Percentiles rank a stretch among this genome's conserved stretches.
phyloP scores from a whole-genome alignment of 2,329 filamentous ascomycete species.

The Trichoderma arundinaceum region DNA sequence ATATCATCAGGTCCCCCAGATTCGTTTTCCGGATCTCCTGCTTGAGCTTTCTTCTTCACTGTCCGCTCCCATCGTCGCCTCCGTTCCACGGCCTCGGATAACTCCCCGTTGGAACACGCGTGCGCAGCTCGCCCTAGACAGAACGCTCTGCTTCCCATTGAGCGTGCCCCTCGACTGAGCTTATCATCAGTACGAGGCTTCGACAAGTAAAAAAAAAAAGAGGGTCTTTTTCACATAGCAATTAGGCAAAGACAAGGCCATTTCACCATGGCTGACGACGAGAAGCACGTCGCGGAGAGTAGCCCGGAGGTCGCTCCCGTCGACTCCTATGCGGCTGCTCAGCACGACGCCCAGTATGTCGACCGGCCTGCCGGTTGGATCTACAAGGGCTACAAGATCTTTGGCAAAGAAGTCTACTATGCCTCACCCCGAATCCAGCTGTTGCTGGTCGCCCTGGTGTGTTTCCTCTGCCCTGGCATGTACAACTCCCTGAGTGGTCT shows the following conservation, averaged over 20 bases:
- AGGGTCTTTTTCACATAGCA: neutral
- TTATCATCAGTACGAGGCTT: slow-evolving; percentile 10
- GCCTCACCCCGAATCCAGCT: slow-evolving; percentile 76
- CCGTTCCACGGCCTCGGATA: slow-evolving; percentile 24
- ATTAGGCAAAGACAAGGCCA: neutral
- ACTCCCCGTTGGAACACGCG: slow-evolving; percentile 23
- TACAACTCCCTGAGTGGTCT: slow-evolving; percentile 71
- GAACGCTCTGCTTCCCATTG: slow-evolving; percentile 5
- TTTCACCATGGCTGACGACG: slow-evolving; percentile 40
- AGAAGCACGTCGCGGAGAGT: slow-evolving; percentile 31
- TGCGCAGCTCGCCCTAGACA: slow-evolving; percentile 20
- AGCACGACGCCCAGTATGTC: slow-evolving; percentile 27
- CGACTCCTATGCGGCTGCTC: slow-evolving; percentile 34
- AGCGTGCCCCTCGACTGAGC: slow-evolving; percentile 3
- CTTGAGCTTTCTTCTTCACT: slow-evolving; percentile 24
- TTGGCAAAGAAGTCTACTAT: slow-evolving; percentile 66
- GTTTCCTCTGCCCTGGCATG: slow-evolving; percentile 73
- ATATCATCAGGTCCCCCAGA: slow-evolving; percentile 32
- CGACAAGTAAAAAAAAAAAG: slow-evolving; percentile 1
- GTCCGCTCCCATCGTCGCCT: slow-evolving; percentile 22
- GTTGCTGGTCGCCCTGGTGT: slow-evolving; percentile 64
- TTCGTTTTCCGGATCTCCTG: slow-evolving; percentile 19
- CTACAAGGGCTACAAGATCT: slow-evolving; percentile 66
- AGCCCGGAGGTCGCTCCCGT: slow-evolving; percentile 30
- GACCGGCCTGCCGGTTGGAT: slow-evolving; percentile 64